phyloP scores from a whole-genome alignment of 2,329 filamentous ascomycete genomes.

The Neurospora sp. region DNA sequence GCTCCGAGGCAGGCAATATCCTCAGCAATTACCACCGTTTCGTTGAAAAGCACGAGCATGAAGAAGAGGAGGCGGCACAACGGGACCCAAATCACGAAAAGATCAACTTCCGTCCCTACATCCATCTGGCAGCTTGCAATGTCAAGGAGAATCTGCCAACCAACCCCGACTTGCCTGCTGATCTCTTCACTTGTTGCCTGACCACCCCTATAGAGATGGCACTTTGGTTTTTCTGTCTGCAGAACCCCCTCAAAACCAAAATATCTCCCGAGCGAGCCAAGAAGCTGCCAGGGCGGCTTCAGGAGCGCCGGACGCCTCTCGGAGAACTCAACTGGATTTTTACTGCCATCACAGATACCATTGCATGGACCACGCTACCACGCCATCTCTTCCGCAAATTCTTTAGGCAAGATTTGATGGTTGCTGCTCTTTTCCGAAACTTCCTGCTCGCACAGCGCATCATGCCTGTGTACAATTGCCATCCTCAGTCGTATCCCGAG shows the following conservation, averaged over 20 bases:
- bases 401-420: conserved; percentile 92
- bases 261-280: conserved; percentile 75
- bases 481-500: conserved; percentile 82
- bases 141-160: conserved; percentile 89
- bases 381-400: conserved; percentile 91
- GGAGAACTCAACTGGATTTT: conserved; percentile 99
- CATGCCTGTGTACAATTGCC: conserved; percentile 93
- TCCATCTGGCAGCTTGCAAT: conserved; percentile 85
- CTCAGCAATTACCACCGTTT: conserved; percentile 91
- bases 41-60: conserved; percentile 87
- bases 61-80: conserved; percentile 66
- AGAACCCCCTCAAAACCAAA: conserved; percentile 65
- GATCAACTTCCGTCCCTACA: conserved; percentile 59
- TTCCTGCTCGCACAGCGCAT: conserved; percentile 90
- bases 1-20: conserved; percentile 92
- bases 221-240: conserved; percentile 88
- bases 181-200: conserved; percentile 90
- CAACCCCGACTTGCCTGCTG: conserved; percentile 84
- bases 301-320: conserved; percentile 85
- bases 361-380: conserved; percentile 92
- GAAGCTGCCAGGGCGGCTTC: conserved; percentile 81
- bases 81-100: conserved; percentile 78
- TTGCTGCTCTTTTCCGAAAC: conserved; percentile 94
- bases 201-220: conserved; percentile 98
- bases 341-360: conserved; percentile 96